Evolutionary conservation across 345 rosid genomes (phyloP).

Genomic region (Syzygium aqueum): DNA sequence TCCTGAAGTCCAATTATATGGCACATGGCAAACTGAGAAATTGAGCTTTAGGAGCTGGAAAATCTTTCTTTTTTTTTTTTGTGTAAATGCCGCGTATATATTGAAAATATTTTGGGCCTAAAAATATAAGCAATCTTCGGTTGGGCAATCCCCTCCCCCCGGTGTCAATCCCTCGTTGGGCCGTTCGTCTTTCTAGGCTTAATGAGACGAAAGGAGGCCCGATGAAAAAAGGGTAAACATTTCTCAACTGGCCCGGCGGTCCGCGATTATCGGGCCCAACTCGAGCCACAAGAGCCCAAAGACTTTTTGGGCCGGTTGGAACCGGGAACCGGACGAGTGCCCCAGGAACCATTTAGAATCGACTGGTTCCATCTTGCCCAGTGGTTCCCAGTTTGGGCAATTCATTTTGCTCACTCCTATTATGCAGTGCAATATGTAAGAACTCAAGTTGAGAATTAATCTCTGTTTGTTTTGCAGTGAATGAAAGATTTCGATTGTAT

Average conservation of each 20-base stretch:
- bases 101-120: neutral
- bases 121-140: neutral
- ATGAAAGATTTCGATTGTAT: too few species aligned
- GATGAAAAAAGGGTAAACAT: neutral
- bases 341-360: too few species aligned
- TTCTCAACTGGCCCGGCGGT: accelerated
- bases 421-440: too few species aligned
- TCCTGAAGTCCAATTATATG: neutral
- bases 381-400: too few species aligned
- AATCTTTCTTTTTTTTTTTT: neutral
- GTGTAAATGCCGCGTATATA: neutral
- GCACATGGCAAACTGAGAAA: neutral
- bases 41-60: neutral
- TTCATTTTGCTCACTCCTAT: too few species aligned
- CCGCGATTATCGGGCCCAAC: accelerated
- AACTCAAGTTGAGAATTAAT: too few species aligned
- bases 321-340: too few species aligned
- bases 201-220: neutral
- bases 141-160: neutral
- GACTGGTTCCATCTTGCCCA: too few species aligned
- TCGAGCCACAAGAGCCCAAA: neutral
- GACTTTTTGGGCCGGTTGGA: neutral
- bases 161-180: neutral
- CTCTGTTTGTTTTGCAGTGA: too few species aligned
- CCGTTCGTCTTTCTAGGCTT: neutral